Evolutionary conservation across 1,284 basidiomycete species (phyloP).

Genomic region (Omphalotus olearius): DNA sequence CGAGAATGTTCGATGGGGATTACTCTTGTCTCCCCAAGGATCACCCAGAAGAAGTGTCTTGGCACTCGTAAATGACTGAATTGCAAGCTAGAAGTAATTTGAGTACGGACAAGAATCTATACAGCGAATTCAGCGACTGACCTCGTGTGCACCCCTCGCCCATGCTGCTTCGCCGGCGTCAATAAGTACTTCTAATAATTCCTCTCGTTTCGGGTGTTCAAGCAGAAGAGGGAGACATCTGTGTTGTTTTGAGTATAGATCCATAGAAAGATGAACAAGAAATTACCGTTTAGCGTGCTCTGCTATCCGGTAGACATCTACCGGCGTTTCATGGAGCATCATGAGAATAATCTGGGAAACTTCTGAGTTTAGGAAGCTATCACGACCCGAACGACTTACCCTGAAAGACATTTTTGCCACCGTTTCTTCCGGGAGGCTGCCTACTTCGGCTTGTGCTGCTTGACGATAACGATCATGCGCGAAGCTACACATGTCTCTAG

Average conservation of each 20-base stretch:
- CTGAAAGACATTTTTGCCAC: constrained; percentile 68
- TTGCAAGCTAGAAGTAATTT: constrained; percentile 40
- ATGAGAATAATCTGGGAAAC: constrained; percentile 56
- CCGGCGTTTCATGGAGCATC: constrained; percentile 57
- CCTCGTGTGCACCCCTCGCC: constrained; percentile 68
- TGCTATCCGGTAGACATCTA: constrained; percentile 62
- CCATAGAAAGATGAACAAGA: background rate
- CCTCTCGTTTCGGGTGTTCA: constrained; percentile 55
- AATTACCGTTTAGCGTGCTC: constrained; percentile 60
- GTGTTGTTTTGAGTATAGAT: constrained; percentile 3
- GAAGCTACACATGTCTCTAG: constrained; percentile 71
- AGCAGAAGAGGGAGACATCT: constrained; percentile 60
- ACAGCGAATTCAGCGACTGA: constrained; percentile 21
- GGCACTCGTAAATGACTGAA: constrained; percentile 57
- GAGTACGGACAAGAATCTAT: background rate
- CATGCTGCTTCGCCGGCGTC: constrained; percentile 68
- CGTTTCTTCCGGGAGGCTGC: constrained; percentile 41
- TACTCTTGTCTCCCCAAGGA: constrained; percentile 41
- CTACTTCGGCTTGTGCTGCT: constrained; percentile 57
- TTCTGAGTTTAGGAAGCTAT: background rate
- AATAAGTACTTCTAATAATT: constrained; percentile 54
- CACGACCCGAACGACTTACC: constrained; percentile 29
- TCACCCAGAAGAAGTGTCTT: constrained; percentile 46
- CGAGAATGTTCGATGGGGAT: constrained; percentile 43
- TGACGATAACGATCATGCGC: constrained; percentile 70